Base-by-base conservation (phyloP, 768 basidiomycete species). In the Austroboletus eburneus region DNA sequence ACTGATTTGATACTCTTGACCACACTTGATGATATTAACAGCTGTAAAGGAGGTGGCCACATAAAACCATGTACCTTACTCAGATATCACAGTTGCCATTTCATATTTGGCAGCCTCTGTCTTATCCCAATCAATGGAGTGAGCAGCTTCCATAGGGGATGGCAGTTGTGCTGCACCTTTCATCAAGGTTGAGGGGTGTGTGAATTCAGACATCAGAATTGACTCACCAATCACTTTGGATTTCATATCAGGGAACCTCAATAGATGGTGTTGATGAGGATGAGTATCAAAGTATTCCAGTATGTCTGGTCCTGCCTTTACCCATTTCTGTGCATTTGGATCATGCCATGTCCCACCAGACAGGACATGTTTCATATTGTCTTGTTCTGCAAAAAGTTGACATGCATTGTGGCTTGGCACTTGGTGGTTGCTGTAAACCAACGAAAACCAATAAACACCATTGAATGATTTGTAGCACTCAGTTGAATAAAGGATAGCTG, bases 391-490 rank as follows among this genome's bases (percentile, higher is more conserved):
- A 12, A 33, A 33, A 12, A 33, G 32, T 33, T 12, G 32, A 14
- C 58, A 60, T 32, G 42, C 45, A 40, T 66, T 62, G 2, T 37
- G 48, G 5, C 60, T 63, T 0, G 60, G 69, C 1, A 62, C 69
- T 16, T 68, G 63, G 4, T 44, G 45, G 40, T 68, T 69, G 39
- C 60, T 62, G 20, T 66, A 53, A 1, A 70, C 47, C 8, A 49
- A 63, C 3, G 47, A 9, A 0, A 59, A 36, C 1, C 55, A 42
- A 13, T 67, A 66, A 2, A 70, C 50, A 1, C 57, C 57, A 10
- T 60, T 58, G 41, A 59, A 65, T 0, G 63, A 60, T 24, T 69
- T 58, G 24, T 52, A 69, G 0, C 39, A 37, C 32, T 69, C 59
- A 2, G 65, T 68, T 0, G 59, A 58, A 40, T 61, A 67, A 0